A percentile compares a stretch with the other conserved stretches of the same genome.
Conservation (phyloP, 305 asterid species). For the Fraxinus nigra region DNA sequence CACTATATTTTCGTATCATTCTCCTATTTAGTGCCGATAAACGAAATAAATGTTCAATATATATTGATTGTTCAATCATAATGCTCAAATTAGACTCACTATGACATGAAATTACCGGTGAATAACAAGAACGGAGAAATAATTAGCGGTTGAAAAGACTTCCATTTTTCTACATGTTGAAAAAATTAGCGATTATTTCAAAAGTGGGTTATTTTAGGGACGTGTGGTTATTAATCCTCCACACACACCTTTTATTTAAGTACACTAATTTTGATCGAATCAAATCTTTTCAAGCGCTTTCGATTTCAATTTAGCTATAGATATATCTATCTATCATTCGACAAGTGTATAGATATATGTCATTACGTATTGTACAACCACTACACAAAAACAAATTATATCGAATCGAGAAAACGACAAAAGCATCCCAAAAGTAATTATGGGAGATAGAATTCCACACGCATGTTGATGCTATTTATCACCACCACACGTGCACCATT, state of each 20-base stretch:
- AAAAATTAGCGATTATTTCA: background rate
- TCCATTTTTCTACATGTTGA: background rate
- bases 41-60: no score
- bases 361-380: background rate
- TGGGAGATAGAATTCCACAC: background rate
- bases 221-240: background rate
- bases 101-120: background rate
- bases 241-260: background rate
- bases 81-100: background rate
- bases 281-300: background rate
- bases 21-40: background rate
- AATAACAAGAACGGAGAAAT: background rate
- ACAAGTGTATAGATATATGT: background rate
- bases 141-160: background rate
- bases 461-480: background rate
- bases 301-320: background rate
- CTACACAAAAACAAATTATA: background rate
- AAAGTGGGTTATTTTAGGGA: background rate
- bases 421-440: background rate
- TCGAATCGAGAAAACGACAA: background rate
- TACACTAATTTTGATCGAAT: background rate
- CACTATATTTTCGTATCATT: background rate
- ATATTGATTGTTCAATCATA: background rate
- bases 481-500: constrained; percentile 5
- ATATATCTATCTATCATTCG: background rate